Evolutionary conservation across 768 basidiomycete genomes (phyloP).

Genomic region (Cystofilobasidium ferigula): DNA sequence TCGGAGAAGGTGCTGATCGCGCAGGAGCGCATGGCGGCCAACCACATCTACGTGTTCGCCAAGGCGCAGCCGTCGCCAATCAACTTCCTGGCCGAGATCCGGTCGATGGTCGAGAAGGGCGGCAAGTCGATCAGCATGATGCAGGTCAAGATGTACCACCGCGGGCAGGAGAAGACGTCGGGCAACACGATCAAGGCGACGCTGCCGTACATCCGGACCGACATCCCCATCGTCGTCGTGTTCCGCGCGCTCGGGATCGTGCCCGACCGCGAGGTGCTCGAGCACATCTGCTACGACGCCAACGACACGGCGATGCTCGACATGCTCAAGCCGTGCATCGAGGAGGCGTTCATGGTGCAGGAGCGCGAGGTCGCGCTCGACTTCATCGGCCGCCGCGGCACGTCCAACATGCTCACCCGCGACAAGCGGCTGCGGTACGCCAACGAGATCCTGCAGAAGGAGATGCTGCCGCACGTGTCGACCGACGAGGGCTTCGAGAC

Average conservation of each 20-base stretch:
- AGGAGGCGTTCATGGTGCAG: slow-evolving; percentile 96
- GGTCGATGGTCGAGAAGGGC: slow-evolving; percentile 92
- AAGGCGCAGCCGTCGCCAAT: slow-evolving; percentile 94
- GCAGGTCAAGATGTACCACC: slow-evolving; percentile 92
- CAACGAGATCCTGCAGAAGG: slow-evolving; percentile 94
- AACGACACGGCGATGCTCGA: slow-evolving; percentile 93
- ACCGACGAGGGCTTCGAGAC: slow-evolving; percentile 92
- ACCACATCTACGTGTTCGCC: slow-evolving; percentile 97
- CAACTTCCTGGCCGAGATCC: slow-evolving; percentile 90
- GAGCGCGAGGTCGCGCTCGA: slow-evolving; percentile 87
- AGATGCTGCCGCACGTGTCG: slow-evolving; percentile 94
- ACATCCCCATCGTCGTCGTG: slow-evolving; percentile 97
- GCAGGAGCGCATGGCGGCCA: slow-evolving; percentile 98
- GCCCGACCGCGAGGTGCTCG: slow-evolving; percentile 91
- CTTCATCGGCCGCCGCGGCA: slow-evolving; percentile 96
- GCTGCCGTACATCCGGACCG: slow-evolving; percentile 94
- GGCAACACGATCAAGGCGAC: slow-evolving; percentile 94
- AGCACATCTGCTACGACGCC: slow-evolving; percentile 97
- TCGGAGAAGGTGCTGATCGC: slow-evolving; percentile 99
- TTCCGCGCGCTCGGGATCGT: slow-evolving; percentile 96
- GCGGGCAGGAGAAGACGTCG: slow-evolving; percentile 75
- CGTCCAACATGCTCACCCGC: slow-evolving; percentile 77
- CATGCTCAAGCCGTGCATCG: slow-evolving; percentile 95
- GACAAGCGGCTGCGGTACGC: slow-evolving; percentile 92
- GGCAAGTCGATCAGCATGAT: slow-evolving; percentile 97